Percentiles rank a stretch among this genome's conserved stretches.
These are phyloP conservation scores for Oemleria cerasiformis DNA, from an alignment of 306 rosid genomes.

Conservation along the genomic window DNA sequence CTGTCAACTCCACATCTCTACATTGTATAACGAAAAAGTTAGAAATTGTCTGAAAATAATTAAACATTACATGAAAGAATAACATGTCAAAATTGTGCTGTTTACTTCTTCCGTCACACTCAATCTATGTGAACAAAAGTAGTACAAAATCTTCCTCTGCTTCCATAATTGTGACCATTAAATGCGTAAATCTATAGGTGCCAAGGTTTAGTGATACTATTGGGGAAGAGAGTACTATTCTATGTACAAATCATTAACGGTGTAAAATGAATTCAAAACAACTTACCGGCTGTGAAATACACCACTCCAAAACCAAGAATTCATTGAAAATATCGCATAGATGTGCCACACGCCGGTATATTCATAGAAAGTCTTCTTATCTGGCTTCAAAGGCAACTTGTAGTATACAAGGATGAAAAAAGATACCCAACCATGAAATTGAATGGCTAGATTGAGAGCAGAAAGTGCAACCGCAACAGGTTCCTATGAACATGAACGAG, in stretches of 20 bases:
- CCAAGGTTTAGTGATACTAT: not conserved
- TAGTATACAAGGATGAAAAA: slow-evolving; percentile 90
- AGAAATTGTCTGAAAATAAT: not conserved
- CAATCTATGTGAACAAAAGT: not conserved
- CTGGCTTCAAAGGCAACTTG: slow-evolving; percentile 66
- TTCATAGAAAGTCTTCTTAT: slow-evolving; percentile 73
- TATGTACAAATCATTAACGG: not conserved
- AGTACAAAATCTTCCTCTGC: not conserved
- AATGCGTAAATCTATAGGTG: not conserved
- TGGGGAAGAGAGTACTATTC: not conserved
- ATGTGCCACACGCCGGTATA: slow-evolving; percentile 93
- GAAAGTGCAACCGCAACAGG: slow-evolving; percentile 90
- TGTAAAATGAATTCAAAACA: not conserved
- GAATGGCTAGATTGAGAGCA: slow-evolving; percentile 88
- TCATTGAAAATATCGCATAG: slow-evolving; percentile 80
- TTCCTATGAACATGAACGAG: slow-evolving; percentile 54
- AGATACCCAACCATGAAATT: slow-evolving; percentile 98
- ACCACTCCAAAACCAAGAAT: slow-evolving; percentile 91
- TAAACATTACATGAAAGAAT: not conserved
- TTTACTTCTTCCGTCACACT: not conserved
- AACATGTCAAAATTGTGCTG: slow-evolving; percentile 1
- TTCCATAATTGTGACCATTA: not conserved
- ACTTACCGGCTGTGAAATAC: slow-evolving; percentile 89
- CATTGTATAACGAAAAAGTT: slow-evolving; percentile 8
- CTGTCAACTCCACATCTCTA: slow-evolving; percentile 89